phyloP scores from a whole-genome alignment of 2,329 filamentous ascomycete species.

The Neoscytalidium dimidiatum region DNA sequence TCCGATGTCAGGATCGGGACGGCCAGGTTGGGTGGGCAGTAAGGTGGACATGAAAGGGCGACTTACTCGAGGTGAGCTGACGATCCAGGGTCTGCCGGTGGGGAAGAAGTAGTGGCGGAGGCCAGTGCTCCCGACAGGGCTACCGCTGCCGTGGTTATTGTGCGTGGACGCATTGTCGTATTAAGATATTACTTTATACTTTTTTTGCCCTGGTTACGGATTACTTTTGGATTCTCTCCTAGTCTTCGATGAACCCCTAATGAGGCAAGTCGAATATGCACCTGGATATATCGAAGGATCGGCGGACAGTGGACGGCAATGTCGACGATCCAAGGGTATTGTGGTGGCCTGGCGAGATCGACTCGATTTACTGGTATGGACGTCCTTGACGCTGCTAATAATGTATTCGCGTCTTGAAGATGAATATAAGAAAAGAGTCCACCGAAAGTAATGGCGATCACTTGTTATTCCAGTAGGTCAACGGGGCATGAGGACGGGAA shows the following conservation, averaged over 20 bases:
- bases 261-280: no score
- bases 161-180: background rate
- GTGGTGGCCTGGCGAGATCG: background rate
- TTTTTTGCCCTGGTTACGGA: no score
- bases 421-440: background rate
- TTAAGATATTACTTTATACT: background rate
- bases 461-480: background rate
- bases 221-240: no score
- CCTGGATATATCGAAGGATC: background rate
- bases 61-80: constrained; percentile 9
- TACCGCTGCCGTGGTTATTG: background rate
- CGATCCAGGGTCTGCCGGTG: background rate
- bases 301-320: background rate
- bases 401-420: background rate
- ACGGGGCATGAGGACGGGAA: background rate
- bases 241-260: no score
- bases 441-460: background rate
- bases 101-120: background rate
- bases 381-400: background rate
- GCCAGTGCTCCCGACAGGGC: background rate
- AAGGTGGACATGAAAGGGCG: no score
- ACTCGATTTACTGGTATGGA: background rate
- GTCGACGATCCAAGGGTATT: background rate
- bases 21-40: no score
- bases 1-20: no score